Percentiles rank a stretch among this genome's conserved stretches.
Evolutionary conservation across 768 basidiomycete species (phyloP).

Genomic region (Asterophora parasitica): DNA sequence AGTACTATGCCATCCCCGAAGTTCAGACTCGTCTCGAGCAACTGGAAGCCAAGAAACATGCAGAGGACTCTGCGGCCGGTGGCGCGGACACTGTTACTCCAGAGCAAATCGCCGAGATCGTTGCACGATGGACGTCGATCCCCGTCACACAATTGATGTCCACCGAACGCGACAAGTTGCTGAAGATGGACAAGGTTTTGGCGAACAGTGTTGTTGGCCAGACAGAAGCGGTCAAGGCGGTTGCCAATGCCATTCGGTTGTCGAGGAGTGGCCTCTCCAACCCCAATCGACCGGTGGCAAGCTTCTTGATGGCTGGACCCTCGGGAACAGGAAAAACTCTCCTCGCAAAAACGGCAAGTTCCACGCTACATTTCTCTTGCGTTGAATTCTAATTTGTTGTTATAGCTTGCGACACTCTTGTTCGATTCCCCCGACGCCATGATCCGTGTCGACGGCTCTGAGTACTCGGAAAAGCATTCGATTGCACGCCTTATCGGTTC

Average conservation of each 20-base stretch:
- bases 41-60: slow-evolving; percentile 68
- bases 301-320: slow-evolving; percentile 90
- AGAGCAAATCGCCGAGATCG: slow-evolving; percentile 92
- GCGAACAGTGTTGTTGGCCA: slow-evolving; percentile 81
- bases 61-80: slow-evolving; percentile 56
- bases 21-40: slow-evolving; percentile 66
- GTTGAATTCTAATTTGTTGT: slow-evolving; percentile 8
- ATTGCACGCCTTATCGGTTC: slow-evolving; percentile 50
- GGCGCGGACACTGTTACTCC: slow-evolving; percentile 72
- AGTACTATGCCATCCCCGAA: slow-evolving; percentile 91
- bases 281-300: slow-evolving; percentile 82
- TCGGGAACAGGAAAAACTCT: slow-evolving; percentile 90
- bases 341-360: slow-evolving; percentile 79
- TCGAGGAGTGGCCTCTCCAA: slow-evolving; percentile 94
- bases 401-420: slow-evolving; percentile 77
- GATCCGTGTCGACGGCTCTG: slow-evolving; percentile 89
- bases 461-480: slow-evolving; percentile 78
- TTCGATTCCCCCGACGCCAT: slow-evolving; percentile 91
- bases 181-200: slow-evolving; percentile 83
- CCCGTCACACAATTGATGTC: slow-evolving; percentile 84
- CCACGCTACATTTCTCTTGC: neutral
- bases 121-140: slow-evolving; percentile 89
- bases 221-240: slow-evolving; percentile 84
- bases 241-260: slow-evolving; percentile 89
- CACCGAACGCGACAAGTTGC: slow-evolving; percentile 86